Evolutionary conservation across 495 filamentous ascomycete genomes (phyloP).

Genomic region (Penicillium malachiteum): DNA sequence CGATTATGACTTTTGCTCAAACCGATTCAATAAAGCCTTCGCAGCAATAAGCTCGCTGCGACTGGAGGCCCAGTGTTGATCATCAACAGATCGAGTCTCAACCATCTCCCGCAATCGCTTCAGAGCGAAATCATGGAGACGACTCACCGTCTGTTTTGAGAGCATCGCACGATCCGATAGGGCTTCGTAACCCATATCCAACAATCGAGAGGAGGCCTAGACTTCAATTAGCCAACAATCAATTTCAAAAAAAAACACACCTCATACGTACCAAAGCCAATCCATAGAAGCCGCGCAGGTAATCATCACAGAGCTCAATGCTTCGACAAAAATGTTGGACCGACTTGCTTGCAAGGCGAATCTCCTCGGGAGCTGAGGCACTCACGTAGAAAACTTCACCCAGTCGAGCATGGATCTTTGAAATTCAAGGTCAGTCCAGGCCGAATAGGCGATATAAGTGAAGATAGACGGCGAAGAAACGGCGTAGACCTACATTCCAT

Average conservation of each 20-base stretch:
- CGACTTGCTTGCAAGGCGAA: conserved; percentile 62
- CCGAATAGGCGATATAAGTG: background rate
- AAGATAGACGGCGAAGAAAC: conserved; percentile 25
- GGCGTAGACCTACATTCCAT: conserved; percentile 68
- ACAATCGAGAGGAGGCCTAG: conserved; percentile 23
- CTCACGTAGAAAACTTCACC: conserved; percentile 79
- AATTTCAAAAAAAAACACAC: background rate
- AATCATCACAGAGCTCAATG: conserved; percentile 90
- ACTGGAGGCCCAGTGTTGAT: conserved; percentile 67
- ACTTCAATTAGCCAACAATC: background rate
- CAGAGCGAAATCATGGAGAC: conserved; percentile 70
- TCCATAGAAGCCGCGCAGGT: conserved; percentile 89
- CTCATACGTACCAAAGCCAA: conserved; percentile 66
- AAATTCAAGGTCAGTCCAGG: conserved; percentile 5
- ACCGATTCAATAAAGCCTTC: conserved; percentile 62
- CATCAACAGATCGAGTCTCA: conserved; percentile 52
- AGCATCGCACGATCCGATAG: conserved; percentile 4
- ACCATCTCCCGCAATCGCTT: conserved; percentile 75
- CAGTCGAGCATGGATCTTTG: conserved; percentile 79
- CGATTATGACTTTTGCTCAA: conserved; percentile 18
- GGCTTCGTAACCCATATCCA: conserved; percentile 12
- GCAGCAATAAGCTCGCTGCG: conserved; percentile 76
- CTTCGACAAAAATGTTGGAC: conserved; percentile 83
- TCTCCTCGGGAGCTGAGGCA: conserved; percentile 47
- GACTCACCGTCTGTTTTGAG: conserved; percentile 54